These are phyloP conservation scores for Aspergillus cejpii DNA, from an alignment of 2,329 filamentous ascomycete species.

Conservation along the genomic window DNA sequence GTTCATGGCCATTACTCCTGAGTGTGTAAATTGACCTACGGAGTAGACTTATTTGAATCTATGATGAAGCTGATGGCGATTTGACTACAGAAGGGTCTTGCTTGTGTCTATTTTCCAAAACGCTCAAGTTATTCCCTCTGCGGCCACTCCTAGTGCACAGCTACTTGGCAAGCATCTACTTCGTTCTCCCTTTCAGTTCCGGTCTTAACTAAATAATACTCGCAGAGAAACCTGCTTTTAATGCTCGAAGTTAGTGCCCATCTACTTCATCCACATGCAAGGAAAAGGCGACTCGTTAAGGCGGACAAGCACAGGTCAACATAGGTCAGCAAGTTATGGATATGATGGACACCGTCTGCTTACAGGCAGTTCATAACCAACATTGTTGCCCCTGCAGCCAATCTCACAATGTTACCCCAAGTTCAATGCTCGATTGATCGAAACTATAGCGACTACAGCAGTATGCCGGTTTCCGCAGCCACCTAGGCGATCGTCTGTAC, in stretches of 20 bases:
- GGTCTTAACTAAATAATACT: not conserved
- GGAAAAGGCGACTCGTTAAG: too few relatives aligned
- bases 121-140: not conserved
- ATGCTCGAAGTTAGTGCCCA: too few relatives aligned
- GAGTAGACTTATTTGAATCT: too few relatives aligned
- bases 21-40: too few relatives aligned
- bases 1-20: too few relatives aligned
- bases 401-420: not conserved
- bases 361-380: slow-evolving; percentile 6
- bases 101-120: not conserved
- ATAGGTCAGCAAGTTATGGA: slow-evolving; percentile 2
- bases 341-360: not conserved
- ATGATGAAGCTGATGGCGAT: too few relatives aligned
- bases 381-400: not conserved
- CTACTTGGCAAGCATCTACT: not conserved
- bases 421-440: not conserved
- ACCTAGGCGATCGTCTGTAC: too few relatives aligned
- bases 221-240: not conserved
- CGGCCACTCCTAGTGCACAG: not conserved
- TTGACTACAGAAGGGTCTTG: not conserved
- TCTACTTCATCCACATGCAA: too few relatives aligned
- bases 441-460: not conserved
- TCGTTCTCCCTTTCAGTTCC: not conserved
- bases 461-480: not conserved
- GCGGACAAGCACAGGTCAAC: slow-evolving; percentile 6